Base-by-base conservation (phyloP, 345 rosid genomes). In the Erucastrum elatum region DNA sequence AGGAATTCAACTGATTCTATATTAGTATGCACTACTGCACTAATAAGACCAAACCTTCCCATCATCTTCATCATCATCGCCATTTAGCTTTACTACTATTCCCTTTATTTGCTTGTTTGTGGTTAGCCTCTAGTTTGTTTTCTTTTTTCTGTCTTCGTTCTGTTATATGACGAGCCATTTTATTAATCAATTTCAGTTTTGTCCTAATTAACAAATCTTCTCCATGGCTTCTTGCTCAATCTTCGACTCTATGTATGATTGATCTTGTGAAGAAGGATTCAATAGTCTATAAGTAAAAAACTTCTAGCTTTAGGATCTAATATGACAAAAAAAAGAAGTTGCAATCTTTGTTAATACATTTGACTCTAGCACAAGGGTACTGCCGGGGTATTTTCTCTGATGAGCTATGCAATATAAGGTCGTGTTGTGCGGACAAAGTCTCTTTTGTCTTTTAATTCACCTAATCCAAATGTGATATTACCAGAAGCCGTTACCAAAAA, bases 1-100 rank as follows among this genome's bases (percentile, higher is more conserved):
- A 94, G 83, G 98, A 94, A 73, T 91, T 94, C 84, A 94, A 88
- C 71, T 94, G 84, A 92, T 64, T 56, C 71, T 66, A 0, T 53
- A 53, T 39, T 29, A 49, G 55, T 61, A 61, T 29, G 17, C 9
- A 60, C 15, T 60, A 29, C 65, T 29, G 65, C 37, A 13, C 21
- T 62, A 62, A 34, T 62, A 27, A 31, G 65, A 10, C 65, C 17
- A 4, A 1, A 10, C 33, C 64, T 4, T 59, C 33, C n/a, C 64
- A 11, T 59, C 63, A 60, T 58, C 63, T 25, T 21, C 21, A 60
- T 58, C 63, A 58, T 58, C 30, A 59, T 26, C 34, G 10, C 35
- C 65, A 5, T 29, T 29, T 27, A 61, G 35, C 6, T 29, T 60
- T 5, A 60, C 16, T n/a, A n/a, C n/a, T 26, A 5, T 61, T 29